Base-by-base conservation (phyloP, 768 basidiomycete species). In the Boletus sp. region DNA sequence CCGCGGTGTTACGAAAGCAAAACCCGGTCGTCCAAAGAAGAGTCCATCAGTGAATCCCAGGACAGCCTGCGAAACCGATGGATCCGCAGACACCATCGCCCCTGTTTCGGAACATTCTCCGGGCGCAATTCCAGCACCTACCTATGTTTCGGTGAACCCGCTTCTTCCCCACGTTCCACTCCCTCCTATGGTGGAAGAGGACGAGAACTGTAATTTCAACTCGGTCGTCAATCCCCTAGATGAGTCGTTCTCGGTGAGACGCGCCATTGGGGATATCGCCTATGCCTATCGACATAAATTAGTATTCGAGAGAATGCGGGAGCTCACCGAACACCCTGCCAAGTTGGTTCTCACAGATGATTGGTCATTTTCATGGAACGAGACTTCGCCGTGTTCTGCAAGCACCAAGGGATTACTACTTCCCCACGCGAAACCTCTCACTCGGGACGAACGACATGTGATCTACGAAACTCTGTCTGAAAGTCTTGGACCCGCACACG, bases 401-500 rank as follows among this genome's bases (percentile, higher is more conserved):
- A 63, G 61, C 34, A n/a, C 38, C 45, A 51, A 43, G 47, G 61
- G 52, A 4, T 11, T 61, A 11, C 56, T 58, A 29, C 53, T 69
- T 27, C 55, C 59, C 21, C 54, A 62, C 40, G 50, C 40, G 40
- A 62, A 72, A 34, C 60, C 73, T 21, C 70, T 83, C 43, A 72
- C 75, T 14, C 55, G 68, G 51, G 59, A 64, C n/a, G 80, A 84
- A 63, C 79, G 83, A 33, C 65, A 70, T 49, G 77, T 74, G 25
- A 70, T 80, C 53, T 86, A 86, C 59, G 72, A 77, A 46, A 67
- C 79, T 27, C 69, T 86, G 37, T 76, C 79, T 54, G 73, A 71
- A 56, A 76, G 71, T 41, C 74, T 85, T 47, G 78, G 77, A 14
- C 74, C 75, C 53, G 70, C 76, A 19, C 52, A 64, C 32, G 77